Percentiles rank a stretch among this genome's conserved stretches.
Evolutionary conservation across 2,329 filamentous ascomycete species (phyloP).

Genomic region (Lachnellula occidentalis): DNA sequence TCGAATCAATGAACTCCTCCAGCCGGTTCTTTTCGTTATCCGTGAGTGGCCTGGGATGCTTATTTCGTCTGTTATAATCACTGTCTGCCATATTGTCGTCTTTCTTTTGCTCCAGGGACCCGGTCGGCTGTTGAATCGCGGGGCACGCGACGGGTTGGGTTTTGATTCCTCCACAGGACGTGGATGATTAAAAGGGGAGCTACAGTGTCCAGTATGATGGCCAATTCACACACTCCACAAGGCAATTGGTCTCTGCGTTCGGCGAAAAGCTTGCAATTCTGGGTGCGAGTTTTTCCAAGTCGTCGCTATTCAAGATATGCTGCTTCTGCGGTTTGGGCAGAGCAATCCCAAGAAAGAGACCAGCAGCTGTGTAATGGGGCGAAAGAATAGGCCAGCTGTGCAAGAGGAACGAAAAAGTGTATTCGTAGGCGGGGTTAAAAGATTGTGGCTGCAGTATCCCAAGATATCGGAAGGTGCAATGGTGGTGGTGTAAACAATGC

Average conservation of each 20-base stretch:
- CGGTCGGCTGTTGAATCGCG: slow-evolving; percentile 1
- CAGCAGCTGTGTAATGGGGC: not conserved
- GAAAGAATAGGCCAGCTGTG: not conserved
- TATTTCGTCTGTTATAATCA: slow-evolving; percentile 81
- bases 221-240: no score
- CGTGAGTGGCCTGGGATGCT: slow-evolving; percentile 71
- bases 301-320: not conserved
- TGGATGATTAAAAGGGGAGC: not conserved
- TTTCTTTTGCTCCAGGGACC: not conserved
- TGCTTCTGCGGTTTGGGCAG: not conserved
- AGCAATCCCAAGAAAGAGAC: not conserved
- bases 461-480: no score
- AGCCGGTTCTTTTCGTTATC: slow-evolving; percentile 77
- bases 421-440: not conserved
- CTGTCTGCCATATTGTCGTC: slow-evolving; percentile 24
- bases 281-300: not conserved
- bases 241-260: no score
- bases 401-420: not conserved
- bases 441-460: no score
- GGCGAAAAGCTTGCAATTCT: no score
- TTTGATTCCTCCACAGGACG: not conserved
- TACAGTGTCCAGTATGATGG: no score
- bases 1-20: slow-evolving; percentile 87
- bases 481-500: no score
- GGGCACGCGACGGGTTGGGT: slow-evolving; percentile 11